phyloP scores from a whole-genome alignment of 306 rosid genomes.

The Cicer chorassanicum region DNA sequence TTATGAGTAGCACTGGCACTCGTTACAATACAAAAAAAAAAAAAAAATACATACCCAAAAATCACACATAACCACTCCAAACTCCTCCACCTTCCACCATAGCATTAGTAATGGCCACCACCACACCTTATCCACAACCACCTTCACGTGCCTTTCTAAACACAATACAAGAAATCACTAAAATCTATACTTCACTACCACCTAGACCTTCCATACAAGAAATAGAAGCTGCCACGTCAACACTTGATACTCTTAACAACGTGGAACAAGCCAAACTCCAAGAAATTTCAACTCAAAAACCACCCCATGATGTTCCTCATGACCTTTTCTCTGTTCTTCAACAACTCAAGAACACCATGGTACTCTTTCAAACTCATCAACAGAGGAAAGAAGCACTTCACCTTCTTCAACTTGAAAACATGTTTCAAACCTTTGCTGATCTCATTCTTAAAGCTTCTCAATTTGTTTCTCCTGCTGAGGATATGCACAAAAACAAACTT shows the following conservation, averaged over 20 bases:
- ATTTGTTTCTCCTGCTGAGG: constrained; percentile 74
- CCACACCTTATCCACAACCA: constrained; percentile 51
- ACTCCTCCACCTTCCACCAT: background rate
- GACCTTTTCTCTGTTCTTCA: constrained; percentile 69
- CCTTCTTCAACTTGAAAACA: constrained; percentile 62
- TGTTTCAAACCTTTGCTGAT: constrained; percentile 68
- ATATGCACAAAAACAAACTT: constrained; percentile 37
- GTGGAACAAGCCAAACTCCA: constrained; percentile 68
- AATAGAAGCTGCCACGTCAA: constrained; percentile 75
- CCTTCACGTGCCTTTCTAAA: constrained; percentile 50
- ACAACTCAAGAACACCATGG: constrained; percentile 64
- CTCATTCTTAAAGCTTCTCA: constrained; percentile 78
- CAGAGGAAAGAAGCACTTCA: constrained; percentile 70
- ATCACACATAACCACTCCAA: background rate
- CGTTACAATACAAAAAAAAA: no score
- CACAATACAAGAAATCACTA: constrained; percentile 68
- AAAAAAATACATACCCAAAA: no score
- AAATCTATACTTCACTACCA: constrained; percentile 73
- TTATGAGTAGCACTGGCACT: background rate
- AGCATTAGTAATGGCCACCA: constrained; percentile 54
- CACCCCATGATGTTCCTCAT: constrained; percentile 53
- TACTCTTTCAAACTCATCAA: constrained; percentile 60
- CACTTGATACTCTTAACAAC: constrained; percentile 60
- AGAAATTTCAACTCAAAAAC: constrained; percentile 59
- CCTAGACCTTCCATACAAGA: constrained; percentile 79